Conservation (phyloP, 345 rosid genomes). For the Psidium friedrichsthalianum region DNA sequence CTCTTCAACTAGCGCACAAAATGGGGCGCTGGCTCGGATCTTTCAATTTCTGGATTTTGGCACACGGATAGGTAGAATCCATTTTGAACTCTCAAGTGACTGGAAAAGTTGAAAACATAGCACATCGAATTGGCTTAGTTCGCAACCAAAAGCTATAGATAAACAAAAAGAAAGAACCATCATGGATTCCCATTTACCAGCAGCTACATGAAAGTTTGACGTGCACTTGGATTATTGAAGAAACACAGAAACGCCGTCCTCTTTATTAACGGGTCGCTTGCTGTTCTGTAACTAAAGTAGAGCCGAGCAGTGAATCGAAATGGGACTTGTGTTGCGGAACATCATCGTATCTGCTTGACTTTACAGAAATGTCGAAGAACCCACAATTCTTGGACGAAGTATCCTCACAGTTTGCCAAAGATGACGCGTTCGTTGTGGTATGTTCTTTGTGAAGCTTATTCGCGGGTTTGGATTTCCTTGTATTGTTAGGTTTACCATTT, state of each 20-base stretch:
- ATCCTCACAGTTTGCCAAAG: constrained; percentile 6
- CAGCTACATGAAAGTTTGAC: not conserved
- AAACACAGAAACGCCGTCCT: not conserved
- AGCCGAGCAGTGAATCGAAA: not conserved
- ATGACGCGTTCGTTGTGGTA: constrained; percentile 13
- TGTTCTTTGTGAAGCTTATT: not conserved
- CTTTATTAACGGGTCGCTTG: not conserved
- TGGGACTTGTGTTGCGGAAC: not conserved
- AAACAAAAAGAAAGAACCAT: not conserved
- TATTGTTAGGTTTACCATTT: not conserved
- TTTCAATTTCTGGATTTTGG: not conserved
- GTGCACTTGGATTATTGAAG: not conserved
- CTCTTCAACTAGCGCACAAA: not conserved
- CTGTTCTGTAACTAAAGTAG: not conserved
- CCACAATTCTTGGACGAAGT: constrained; percentile 16
- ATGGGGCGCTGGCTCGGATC: not conserved
- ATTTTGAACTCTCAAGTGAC: not conserved
- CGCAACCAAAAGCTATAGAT: not conserved
- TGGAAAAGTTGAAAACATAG: not conserved
- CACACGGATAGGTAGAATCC: not conserved
- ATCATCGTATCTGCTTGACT: not conserved
- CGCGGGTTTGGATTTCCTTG: not conserved
- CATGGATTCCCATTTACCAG: not conserved
- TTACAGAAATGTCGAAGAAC: constrained; percentile 15
- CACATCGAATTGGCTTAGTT: not conserved